phyloP scores from a whole-genome alignment of 805 yeast genomes.

The Ogataea corticis region DNA sequence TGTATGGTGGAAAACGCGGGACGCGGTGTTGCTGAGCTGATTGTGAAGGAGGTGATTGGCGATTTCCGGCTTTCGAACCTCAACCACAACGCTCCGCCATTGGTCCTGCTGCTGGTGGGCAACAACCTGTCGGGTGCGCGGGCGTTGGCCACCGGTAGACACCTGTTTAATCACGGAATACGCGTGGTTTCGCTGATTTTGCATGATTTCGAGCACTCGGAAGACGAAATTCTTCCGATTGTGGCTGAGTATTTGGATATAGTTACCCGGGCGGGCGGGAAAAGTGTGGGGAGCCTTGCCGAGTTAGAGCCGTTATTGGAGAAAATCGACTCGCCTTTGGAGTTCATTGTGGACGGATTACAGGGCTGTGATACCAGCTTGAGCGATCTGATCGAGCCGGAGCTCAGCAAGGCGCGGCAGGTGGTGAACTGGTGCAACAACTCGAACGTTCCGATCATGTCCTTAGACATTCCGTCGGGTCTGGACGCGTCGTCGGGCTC shows the following conservation, averaged over 20 bases:
- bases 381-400: constrained; percentile 53
- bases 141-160: constrained; percentile 78
- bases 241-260: constrained; percentile 53
- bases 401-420: constrained; percentile 39
- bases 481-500: constrained; percentile 80
- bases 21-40: constrained; percentile 58
- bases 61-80: constrained; percentile 56
- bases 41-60: constrained; percentile 69
- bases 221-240: constrained; percentile 34
- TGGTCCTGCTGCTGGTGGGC: constrained; percentile 71
- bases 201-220: constrained; percentile 39
- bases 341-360: constrained; percentile 76
- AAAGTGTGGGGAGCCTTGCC: constrained; percentile 42
- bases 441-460: constrained; percentile 48
- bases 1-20: constrained; percentile 67
- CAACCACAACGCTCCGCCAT: constrained; percentile 81
- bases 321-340: constrained; percentile 70
- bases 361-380: constrained; percentile 79
- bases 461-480: constrained; percentile 82
- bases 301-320: constrained; percentile 40
- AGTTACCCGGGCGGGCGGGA: constrained; percentile 70
- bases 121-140: constrained; percentile 72
- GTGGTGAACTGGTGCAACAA: constrained; percentile 70
- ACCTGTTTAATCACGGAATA: constrained; percentile 70
- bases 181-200: constrained; percentile 57